These are phyloP conservation scores for Phialophora macrospora DNA, from an alignment of 2,329 filamentous ascomycete species.

Conservation along the genomic window DNA sequence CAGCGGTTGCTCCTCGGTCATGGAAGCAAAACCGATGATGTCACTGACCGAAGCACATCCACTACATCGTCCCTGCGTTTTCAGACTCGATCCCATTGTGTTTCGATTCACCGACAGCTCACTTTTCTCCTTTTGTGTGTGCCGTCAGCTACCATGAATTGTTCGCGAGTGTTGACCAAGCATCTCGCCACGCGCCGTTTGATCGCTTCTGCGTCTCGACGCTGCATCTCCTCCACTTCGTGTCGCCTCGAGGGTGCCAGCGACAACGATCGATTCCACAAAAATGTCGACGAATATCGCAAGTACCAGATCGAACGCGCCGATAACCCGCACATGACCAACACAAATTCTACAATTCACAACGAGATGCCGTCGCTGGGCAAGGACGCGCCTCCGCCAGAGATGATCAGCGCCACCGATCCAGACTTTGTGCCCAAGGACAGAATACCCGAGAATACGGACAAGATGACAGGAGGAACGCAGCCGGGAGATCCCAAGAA, in stretches of 20 bases:
- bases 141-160: constrained; percentile 24
- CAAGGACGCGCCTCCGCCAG: constrained; percentile 62
- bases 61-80: not conserved
- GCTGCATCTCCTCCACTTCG: constrained; percentile 27
- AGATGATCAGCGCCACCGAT: constrained; percentile 63
- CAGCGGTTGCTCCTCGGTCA: not conserved
- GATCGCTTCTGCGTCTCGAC: constrained; percentile 17
- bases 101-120: not conserved
- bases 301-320: constrained; percentile 62
- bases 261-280: constrained; percentile 25
- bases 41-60: not conserved
- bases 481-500: constrained; percentile 56
- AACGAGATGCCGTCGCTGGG: constrained; percentile 65
- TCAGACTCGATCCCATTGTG: not conserved
- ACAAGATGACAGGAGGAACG: constrained; percentile 68
- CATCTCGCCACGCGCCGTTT: constrained; percentile 12
- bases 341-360: constrained; percentile 66
- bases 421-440: constrained; percentile 63
- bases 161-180: constrained; percentile 25
- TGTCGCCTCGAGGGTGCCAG: constrained; percentile 10
- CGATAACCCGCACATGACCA: constrained; percentile 66
- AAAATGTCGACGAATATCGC: constrained; percentile 59
- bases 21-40: not conserved
- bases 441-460: constrained; percentile 65
- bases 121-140: not conserved